Evolutionary conservation across 495 filamentous ascomycete genomes (phyloP).

Genomic region (Aspergillus kassunensis): DNA sequence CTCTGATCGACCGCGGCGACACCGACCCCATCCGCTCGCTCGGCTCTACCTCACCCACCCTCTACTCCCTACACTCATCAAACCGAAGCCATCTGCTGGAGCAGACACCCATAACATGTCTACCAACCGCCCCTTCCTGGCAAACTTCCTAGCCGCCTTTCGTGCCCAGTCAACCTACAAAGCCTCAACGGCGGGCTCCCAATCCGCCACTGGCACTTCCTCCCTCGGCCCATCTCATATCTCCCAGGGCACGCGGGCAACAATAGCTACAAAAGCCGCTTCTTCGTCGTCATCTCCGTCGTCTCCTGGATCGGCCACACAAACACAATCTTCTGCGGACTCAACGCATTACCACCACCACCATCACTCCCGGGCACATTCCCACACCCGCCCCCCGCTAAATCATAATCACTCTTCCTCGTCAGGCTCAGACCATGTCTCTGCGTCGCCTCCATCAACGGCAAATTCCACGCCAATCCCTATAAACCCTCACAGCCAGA

Average conservation of each 20-base stretch:
- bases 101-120: slow-evolving; percentile 37
- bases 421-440: slow-evolving; percentile 5
- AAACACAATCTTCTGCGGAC: slow-evolving; percentile 9
- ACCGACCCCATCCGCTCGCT: not conserved
- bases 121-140: slow-evolving; percentile 78
- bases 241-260: slow-evolving; percentile 36
- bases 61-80: too few relatives aligned
- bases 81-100: too few relatives aligned
- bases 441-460: slow-evolving; percentile 19
- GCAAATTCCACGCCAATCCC: slow-evolving; percentile 37
- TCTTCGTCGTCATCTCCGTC: slow-evolving; percentile 15
- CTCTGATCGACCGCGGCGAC: not conserved
- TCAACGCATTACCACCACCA: slow-evolving; percentile 13
- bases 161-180: slow-evolving; percentile 57
- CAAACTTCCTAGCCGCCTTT: slow-evolving; percentile 83
- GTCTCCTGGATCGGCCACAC: slow-evolving; percentile 3
- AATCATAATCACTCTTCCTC: slow-evolving; percentile 13
- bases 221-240: slow-evolving; percentile 34
- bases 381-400: slow-evolving; percentile 20
- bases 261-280: slow-evolving; percentile 41
- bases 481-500: slow-evolving; percentile 17
- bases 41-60: too few relatives aligned
- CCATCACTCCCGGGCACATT: slow-evolving; percentile 19
- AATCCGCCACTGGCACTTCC: slow-evolving; percentile 22
- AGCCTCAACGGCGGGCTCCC: slow-evolving; percentile 29